Base-by-base conservation (phyloP, 78 protist species). In the Dictyostelium capitatum region DNA sequence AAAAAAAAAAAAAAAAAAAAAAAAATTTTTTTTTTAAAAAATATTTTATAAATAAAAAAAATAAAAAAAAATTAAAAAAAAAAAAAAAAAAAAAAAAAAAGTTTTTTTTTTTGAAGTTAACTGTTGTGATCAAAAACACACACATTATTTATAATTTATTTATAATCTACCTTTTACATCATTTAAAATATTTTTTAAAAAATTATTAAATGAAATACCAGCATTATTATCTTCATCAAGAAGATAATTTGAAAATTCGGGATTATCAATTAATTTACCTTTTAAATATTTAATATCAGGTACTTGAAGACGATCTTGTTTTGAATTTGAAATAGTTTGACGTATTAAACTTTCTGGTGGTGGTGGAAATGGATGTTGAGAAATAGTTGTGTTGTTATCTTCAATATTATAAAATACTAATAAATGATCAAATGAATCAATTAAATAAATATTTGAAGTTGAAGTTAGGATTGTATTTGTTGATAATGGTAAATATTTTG, bases 401-500 rank as follows among this genome's bases (percentile, higher is more conserved):
- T 72, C 47, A 32, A 67, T 20, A n/a, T 57, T 28, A 47, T 65
- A 54, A 50, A 73, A 85, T 12, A 85, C 83, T 3, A 85, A 46
- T n/a, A 85, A 20, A 47, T 37, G 56, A 25, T 85, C 92, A n/a
- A 53, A 75, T 0, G 69, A 12, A 48, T 85, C 92, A 25, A 85
- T 8, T 37, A 85, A 70, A 47, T 85, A 85, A 83, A 85, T 73
- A 19, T 85, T 73, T 10, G 83, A 75, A 1, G 80, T 50, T 8
- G 25, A 46, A 5, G 79, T 56, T 1, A n/a, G 50, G 6, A 85
- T 75, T 11, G 80, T 85, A 23, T 72, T 67, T 28, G 1, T 11
- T 8, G 92, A 85, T 17, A 85, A 80, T 59, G 92, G 32, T 10
- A 85, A 37, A 47, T 85, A 85, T 48, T 85, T 85, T 17, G 74